Evolutionary conservation across 495 filamentous ascomycete species (phyloP), one percentile per base, ranked within the genome.

Genomic region (Penicillium manginii): DNA sequence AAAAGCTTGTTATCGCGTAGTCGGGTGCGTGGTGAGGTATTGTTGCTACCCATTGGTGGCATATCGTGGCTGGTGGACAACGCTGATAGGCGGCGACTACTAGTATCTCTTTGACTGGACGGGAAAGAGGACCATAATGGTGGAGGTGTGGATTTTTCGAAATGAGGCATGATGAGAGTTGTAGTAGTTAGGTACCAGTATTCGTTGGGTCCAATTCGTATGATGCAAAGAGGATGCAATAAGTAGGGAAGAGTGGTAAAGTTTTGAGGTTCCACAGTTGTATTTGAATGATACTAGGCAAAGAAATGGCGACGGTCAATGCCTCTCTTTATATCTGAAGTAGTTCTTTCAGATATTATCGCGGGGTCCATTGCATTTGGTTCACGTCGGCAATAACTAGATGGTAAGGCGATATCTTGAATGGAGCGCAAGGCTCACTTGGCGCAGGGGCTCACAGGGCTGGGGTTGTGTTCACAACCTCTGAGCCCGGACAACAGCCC

Each of bases 41-140:
- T 55, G 12, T 17, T 50, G 49, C 42, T 55, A 4, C 52, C 52
- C 48, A 59, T 58, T 37, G 33, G 52, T n/a, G 17, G 9, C 12
- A 15, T 35, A 18, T 26, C 18, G 33, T 11, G 50, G 10, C 42
- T 29, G 50, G 45, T 39, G 8, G 53, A 11, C 9, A 3, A n/a
- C n/a, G 26, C 11, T 42, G 53, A 54, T 17, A 52, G 26, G 31
- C 37, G 52, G 37, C n/a, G 29, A 23, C 37, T 23, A n/a, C n/a
- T n/a, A n/a, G n/a, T n/a, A 18, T 51, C 47, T 14, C 37, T 37
- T 39, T 40, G 18, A 18, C 40, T 61, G 29, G 57, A 49, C 10
- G 64, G 60, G 47, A 63, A 66, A 4, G 64, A 66, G 3, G 57
- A 60, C 63, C 63, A 60, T 47, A 58, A 32, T 10, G 60, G 57